Evolutionary conservation across 148 eudicot species (phyloP).

Genomic region (Rhododendron griersonianum): DNA sequence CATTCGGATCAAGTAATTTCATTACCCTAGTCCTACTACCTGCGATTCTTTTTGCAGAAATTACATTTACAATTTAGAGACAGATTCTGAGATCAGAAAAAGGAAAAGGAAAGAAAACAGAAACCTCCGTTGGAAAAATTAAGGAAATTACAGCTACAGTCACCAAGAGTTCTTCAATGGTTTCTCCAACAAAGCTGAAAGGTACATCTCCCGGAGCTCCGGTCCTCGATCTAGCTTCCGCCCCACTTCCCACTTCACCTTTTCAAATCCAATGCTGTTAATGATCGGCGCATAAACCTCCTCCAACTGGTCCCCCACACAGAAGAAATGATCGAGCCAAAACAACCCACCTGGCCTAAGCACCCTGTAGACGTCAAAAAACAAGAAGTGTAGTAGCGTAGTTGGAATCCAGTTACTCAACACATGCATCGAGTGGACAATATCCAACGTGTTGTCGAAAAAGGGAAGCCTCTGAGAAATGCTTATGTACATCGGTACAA

Average conservation of each 20-base stretch:
- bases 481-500: constrained; percentile 31
- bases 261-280: constrained; percentile 32
- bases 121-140: neutral
- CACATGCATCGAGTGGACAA: constrained; percentile 40
- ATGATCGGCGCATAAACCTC: constrained; percentile 29
- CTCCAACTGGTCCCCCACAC: constrained; percentile 34
- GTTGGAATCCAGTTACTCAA: constrained; percentile 38
- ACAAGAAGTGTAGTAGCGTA: constrained; percentile 17
- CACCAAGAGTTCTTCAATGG: constrained; percentile 41
- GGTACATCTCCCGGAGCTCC: constrained; percentile 36
- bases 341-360: constrained; percentile 41
- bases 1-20: neutral
- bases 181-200: constrained; percentile 47
- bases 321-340: constrained; percentile 43
- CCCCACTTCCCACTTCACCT: constrained; percentile 40
- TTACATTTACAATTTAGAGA: neutral
- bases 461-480: constrained; percentile 40
- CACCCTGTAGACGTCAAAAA: constrained; percentile 35
- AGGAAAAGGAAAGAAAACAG: neutral
- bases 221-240: constrained; percentile 39
- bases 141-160: constrained; percentile 1
- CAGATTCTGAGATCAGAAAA: neutral
- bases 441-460: constrained; percentile 39
- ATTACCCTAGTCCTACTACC: neutral
- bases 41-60: neutral